phyloP scores from a whole-genome alignment of 2,329 filamentous ascomycete species.

The Botrytis hyacinthi region DNA sequence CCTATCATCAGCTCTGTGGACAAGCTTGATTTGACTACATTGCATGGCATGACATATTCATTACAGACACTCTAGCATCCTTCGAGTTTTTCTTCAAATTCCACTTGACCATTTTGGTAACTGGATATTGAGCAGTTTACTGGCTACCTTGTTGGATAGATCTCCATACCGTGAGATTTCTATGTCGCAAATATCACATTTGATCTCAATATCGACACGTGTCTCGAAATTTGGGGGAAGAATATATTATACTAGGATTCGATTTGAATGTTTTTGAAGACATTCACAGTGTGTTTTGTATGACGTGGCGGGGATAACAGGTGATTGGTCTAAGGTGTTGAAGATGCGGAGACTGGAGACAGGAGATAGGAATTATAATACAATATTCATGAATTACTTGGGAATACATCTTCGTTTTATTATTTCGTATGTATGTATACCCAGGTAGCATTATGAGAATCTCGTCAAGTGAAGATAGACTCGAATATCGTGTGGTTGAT shows the following conservation, averaged over 20 bases:
- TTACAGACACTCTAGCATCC: neutral
- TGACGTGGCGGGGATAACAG: constrained; percentile 5
- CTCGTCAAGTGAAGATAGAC: neutral
- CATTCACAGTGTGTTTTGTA: constrained; percentile 1
- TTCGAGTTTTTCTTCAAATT: neutral
- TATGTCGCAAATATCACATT: neutral
- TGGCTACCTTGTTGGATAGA: neutral
- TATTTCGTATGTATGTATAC: no score
- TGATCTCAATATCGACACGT: constrained; percentile 3
- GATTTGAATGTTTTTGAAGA: neutral
- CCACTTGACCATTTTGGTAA: neutral
- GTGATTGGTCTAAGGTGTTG: neutral
- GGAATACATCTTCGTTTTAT: neutral
- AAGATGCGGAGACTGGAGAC: neutral
- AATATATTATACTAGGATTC: neutral
- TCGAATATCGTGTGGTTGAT: neutral
- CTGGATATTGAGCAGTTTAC: neutral
- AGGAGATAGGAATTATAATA: neutral
- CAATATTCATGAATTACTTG: neutral
- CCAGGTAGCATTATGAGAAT: neutral
- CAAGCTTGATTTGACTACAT: neutral
- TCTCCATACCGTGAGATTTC: neutral
- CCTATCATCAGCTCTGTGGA: neutral
- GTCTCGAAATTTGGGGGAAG: neutral
- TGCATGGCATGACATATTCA: neutral